Evolutionary conservation across 1,284 basidiomycete genomes (phyloP).

Genomic region (Peniophora sp.): DNA sequence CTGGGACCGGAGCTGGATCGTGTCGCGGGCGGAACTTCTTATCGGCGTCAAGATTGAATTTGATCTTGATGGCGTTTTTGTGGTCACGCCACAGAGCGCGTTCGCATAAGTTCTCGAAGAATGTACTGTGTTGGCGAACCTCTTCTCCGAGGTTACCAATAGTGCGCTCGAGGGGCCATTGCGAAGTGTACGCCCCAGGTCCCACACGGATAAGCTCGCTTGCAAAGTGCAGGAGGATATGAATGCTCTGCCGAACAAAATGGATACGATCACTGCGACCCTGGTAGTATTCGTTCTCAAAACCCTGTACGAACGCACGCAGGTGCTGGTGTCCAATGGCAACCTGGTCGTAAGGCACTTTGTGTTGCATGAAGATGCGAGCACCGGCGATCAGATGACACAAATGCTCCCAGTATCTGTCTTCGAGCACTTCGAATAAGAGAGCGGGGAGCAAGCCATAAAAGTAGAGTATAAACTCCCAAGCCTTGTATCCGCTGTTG

Average conservation of each 20-base stretch:
- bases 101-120: too few relatives aligned
- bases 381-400: slow-evolving; percentile 25
- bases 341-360: slow-evolving; percentile 11
- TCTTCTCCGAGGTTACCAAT: too few relatives aligned
- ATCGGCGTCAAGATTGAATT: too few relatives aligned
- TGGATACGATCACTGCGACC: slow-evolving; percentile 19
- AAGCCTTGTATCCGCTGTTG: slow-evolving; percentile 28
- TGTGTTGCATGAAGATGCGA: slow-evolving; percentile 16
- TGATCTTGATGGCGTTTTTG: too few relatives aligned
- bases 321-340: slow-evolving; percentile 15
- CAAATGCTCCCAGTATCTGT: slow-evolving; percentile 21
- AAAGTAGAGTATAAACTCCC: slow-evolving; percentile 26
- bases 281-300: slow-evolving; percentile 22
- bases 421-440: slow-evolving; percentile 21
- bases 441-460: slow-evolving; percentile 29
- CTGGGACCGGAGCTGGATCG: too few relatives aligned
- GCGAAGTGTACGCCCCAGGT: too few relatives aligned
- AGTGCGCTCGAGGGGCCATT: too few relatives aligned
- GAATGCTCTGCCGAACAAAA: slow-evolving; percentile 22
- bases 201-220: too few relatives aligned
- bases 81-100: too few relatives aligned
- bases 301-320: slow-evolving; percentile 17
- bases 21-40: too few relatives aligned
- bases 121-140: too few relatives aligned
- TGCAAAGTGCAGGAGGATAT: slow-evolving; percentile 22